These are phyloP conservation scores for Sordariomycetes sp. DNA, from an alignment of 2,329 filamentous ascomycete species.

Conservation along the genomic window DNA sequence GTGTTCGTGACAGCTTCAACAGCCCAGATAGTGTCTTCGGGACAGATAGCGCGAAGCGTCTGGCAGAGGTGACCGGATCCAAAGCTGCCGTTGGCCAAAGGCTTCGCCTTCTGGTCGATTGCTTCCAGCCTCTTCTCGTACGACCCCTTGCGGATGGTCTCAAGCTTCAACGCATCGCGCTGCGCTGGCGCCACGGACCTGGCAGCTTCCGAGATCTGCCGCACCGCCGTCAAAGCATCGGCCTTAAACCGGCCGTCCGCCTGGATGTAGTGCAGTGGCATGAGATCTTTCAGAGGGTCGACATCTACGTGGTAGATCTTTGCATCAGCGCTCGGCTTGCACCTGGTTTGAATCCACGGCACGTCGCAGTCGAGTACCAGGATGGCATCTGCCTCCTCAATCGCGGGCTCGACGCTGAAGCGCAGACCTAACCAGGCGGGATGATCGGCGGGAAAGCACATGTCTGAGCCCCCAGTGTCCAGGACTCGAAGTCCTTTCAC, in stretches of 20 bases:
- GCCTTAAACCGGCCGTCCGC: slow-evolving; percentile 58
- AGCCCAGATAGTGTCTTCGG: slow-evolving; percentile 54
- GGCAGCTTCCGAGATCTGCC: slow-evolving; percentile 59
- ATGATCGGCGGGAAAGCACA: slow-evolving; percentile 71
- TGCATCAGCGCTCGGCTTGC: slow-evolving; percentile 42
- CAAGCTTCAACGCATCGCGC: slow-evolving; percentile 2
- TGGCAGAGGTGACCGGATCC: slow-evolving; percentile 21
- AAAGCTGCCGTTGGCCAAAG: slow-evolving; percentile 46
- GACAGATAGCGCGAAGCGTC: slow-evolving; percentile 12
- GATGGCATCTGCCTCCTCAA: slow-evolving; percentile 73
- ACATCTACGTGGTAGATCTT: slow-evolving; percentile 56
- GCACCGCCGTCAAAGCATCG: slow-evolving; percentile 54
- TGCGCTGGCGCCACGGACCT: background rate
- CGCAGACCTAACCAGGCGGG: slow-evolving; percentile 60
- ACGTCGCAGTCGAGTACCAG: slow-evolving; percentile 83
- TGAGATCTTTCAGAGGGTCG: slow-evolving; percentile 60
- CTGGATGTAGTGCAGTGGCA: slow-evolving; percentile 66
- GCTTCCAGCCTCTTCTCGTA: slow-evolving; percentile 49
- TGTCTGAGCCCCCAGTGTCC: slow-evolving; percentile 70
- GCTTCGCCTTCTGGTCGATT: slow-evolving; percentile 48
- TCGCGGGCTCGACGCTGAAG: slow-evolving; percentile 64
- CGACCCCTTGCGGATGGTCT: slow-evolving; percentile 41
- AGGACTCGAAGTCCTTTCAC: slow-evolving; percentile 63
- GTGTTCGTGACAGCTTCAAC: slow-evolving; percentile 69
- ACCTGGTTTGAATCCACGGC: slow-evolving; percentile 81